A percentile compares a stretch with the other conserved stretches of the same genome.
phyloP scores from a whole-genome alignment of 352 stramenopile genomes.

The Phytophthora podocarpi region DNA sequence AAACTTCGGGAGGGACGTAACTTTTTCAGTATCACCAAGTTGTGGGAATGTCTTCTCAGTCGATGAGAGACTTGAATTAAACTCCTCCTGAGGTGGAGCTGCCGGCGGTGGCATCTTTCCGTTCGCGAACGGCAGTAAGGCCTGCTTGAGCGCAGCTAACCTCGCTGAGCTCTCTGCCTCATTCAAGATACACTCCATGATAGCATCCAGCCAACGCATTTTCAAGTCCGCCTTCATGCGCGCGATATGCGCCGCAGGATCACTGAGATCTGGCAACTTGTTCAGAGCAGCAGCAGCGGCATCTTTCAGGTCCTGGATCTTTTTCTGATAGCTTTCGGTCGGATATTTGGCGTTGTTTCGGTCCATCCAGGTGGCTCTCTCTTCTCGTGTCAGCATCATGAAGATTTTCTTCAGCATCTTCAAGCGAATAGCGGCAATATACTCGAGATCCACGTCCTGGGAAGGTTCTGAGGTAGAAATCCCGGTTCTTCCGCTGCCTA shows the following conservation, averaged over 20 bases:
- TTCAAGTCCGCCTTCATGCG: constrained; percentile 63
- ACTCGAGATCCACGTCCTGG: constrained; percentile 22
- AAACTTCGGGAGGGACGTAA: constrained; percentile 36
- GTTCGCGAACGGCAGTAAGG: constrained; percentile 54
- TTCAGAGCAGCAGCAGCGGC: constrained; percentile 9
- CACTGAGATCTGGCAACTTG: constrained; percentile 27
- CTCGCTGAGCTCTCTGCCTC: constrained; percentile 53
- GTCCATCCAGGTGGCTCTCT: constrained; percentile 56
- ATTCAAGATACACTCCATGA: constrained; percentile 43
- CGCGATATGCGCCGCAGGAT: constrained; percentile 35
- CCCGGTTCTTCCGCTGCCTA: constrained; percentile 26
- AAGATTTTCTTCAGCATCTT: constrained; percentile 65
- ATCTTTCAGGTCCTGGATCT: constrained; percentile 29
- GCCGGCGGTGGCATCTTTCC: constrained; percentile 28
- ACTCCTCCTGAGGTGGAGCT: not conserved
- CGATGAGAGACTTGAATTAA: constrained; percentile 19
- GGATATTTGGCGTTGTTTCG: constrained; percentile 54
- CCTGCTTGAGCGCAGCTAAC: constrained; percentile 54
- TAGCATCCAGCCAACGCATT: constrained; percentile 62
- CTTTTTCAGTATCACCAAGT: constrained; percentile 27
- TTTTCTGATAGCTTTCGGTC: constrained; percentile 45
- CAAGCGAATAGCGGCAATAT: constrained; percentile 39
- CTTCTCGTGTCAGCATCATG: constrained; percentile 55
- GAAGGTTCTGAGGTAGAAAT: not conserved
- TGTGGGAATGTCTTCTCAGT: constrained; percentile 42